A percentile compares a stretch with the other conserved stretches of the same genome.
phyloP scores from a whole-genome alignment of 257 asterid species.

The Capsicum baccatum region DNA sequence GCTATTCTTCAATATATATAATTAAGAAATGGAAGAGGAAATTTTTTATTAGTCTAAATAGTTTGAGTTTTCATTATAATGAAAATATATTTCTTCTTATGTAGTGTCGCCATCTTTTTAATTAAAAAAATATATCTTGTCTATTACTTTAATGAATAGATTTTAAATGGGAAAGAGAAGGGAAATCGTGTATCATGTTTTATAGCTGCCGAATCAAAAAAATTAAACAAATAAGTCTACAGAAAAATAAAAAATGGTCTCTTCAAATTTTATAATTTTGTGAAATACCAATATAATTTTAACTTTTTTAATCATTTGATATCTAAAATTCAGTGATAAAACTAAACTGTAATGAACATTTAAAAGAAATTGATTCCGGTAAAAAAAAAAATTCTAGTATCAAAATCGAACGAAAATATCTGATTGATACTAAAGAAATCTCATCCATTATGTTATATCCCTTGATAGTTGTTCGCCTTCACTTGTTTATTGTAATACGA shows the following conservation, averaged over 20 bases:
- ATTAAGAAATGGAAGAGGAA: neutral
- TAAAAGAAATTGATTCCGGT: too few relatives aligned
- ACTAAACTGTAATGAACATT: too few relatives aligned
- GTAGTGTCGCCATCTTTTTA: neutral
- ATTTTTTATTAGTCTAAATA: neutral
- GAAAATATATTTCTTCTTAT: neutral
- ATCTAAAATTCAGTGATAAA: too few relatives aligned
- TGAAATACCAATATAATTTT: neutral
- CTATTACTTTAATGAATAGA: neutral
- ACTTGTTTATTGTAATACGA: neutral
- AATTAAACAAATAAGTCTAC: neutral
- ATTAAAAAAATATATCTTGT: neutral
- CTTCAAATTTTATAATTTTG: neutral
- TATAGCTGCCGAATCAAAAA: neutral
- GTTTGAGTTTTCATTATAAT: neutral
- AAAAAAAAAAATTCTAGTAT: too few relatives aligned
- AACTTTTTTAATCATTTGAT: too few relatives aligned
- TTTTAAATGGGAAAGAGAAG: neutral
- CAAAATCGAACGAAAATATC: too few relatives aligned
- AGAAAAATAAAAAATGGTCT: neutral
- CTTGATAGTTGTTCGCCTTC: neutral
- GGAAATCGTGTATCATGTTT: constrained; percentile 5
- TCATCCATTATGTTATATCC: too few relatives aligned
- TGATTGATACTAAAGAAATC: too few relatives aligned
- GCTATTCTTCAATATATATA: neutral